A percentile compares a stretch with the other conserved stretches of the same genome.
Evolutionary conservation across 305 asterid genomes (phyloP).

Genomic region (Plantago lanceolata): DNA sequence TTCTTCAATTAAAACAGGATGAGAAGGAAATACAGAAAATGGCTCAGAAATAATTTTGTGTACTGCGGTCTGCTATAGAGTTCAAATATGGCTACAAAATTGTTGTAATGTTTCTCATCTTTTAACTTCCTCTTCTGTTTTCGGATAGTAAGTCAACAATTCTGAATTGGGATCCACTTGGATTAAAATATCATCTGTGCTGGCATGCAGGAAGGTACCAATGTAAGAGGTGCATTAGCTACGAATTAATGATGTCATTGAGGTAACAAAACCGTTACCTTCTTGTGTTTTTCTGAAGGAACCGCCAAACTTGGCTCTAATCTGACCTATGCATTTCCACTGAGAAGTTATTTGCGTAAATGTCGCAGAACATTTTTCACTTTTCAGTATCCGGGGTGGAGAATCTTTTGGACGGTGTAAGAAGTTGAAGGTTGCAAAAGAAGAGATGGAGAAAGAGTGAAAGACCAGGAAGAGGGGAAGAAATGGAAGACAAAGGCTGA

Average conservation of each 20-base stretch:
- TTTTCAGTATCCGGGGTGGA: too few species aligned
- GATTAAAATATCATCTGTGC: constrained; percentile 10
- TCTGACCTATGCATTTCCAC: too few species aligned
- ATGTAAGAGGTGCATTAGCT: constrained; percentile 71
- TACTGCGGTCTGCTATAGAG: constrained; percentile 65
- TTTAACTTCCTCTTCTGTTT: not conserved
- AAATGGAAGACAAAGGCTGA: too few species aligned
- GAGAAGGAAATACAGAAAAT: constrained; percentile 82
- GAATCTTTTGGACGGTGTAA: too few species aligned
- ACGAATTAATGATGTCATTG: constrained; percentile 69
- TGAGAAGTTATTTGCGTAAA: too few species aligned
- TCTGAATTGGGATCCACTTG: not conserved
- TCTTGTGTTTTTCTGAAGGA: too few species aligned
- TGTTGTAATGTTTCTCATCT: constrained; percentile 63
- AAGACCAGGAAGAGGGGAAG: too few species aligned
- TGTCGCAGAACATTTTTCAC: too few species aligned
- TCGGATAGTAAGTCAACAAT: not conserved
- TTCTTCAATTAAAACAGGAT: constrained; percentile 50
- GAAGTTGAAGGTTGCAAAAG: too few species aligned
- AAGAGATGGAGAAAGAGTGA: too few species aligned
- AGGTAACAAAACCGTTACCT: too few species aligned
- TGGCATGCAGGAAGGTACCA: constrained; percentile 66
- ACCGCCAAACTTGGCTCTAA: too few species aligned
- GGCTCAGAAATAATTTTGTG: constrained; percentile 76
- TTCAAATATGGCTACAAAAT: constrained; percentile 95